Evolutionary conservation across 495 filamentous ascomycete genomes (phyloP).

Genomic region (Parathielavia hyrcaniae): DNA sequence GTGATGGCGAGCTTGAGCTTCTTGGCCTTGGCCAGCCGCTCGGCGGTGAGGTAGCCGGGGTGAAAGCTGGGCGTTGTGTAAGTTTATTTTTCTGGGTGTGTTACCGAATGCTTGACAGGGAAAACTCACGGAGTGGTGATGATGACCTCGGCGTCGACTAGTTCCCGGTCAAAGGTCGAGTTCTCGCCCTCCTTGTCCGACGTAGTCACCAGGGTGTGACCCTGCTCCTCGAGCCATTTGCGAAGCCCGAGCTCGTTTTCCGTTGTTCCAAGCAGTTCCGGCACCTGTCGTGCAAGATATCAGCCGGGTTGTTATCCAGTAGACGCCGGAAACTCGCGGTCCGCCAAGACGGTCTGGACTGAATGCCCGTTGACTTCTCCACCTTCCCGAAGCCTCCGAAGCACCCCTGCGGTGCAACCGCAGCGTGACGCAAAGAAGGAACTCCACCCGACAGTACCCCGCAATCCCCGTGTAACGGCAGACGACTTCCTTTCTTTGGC

Average conservation of each 20-base stretch:
- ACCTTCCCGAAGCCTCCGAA: slow-evolving; percentile 16
- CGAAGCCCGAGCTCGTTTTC: slow-evolving; percentile 97
- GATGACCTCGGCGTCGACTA: slow-evolving; percentile 96
- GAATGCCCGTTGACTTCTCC: slow-evolving; percentile 2
- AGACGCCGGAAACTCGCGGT: no score
- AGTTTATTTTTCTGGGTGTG: background rate
- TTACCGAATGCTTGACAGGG: background rate
- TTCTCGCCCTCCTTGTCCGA: slow-evolving; percentile 91
- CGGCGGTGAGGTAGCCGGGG: slow-evolving; percentile 93
- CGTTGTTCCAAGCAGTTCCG: slow-evolving; percentile 82
- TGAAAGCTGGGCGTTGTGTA: slow-evolving; percentile 66
- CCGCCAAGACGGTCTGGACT: slow-evolving; percentile 8
- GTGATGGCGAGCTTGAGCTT: slow-evolving; percentile 96
- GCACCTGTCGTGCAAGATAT: slow-evolving; percentile 49
- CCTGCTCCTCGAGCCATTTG: slow-evolving; percentile 92
- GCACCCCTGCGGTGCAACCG: background rate
- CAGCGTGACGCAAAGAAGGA: slow-evolving; percentile 1
- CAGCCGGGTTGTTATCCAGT: no score
- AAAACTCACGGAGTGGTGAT: slow-evolving; percentile 87
- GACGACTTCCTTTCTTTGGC: background rate
- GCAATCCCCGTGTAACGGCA: background rate
- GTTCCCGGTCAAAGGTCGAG: slow-evolving; percentile 89
- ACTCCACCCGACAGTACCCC: slow-evolving; percentile 10
- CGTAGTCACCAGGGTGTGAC: slow-evolving; percentile 93
- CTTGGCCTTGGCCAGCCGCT: slow-evolving; percentile 95